Evolutionary conservation across 768 basidiomycete genomes (phyloP), one percentile per base, ranked within the genome.

Genomic region (Naganishia vaughanmartiniae): DNA sequence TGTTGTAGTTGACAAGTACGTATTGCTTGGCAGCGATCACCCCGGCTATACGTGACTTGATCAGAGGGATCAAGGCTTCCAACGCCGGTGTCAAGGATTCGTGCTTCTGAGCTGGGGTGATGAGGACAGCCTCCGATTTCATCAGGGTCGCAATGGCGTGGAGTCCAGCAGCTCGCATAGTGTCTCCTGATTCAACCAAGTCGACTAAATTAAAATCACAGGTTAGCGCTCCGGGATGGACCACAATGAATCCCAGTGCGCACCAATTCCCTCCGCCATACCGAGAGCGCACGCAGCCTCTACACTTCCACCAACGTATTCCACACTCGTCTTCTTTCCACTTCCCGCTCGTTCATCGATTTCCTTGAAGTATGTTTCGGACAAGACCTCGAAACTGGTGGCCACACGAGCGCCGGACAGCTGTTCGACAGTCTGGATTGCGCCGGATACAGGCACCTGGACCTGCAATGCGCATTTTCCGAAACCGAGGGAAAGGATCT

Each of bases 211-310:
- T 28, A 21, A 36, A 6, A 26, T 21, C 19, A 39, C 4, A 28
- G 7, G 6, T 45, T 26, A 54, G 19, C 24, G 26, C 15, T 26
- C 30, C 2, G 30, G 21, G 17, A 24, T 24, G 7, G 19, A 21
- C 17, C 12, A 26, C 17, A 7, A 10, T 30, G 14, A 17, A 17
- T 9, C n/a, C n/a, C 17, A 39, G 21, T n/a, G 84, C 88, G 76
- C 73, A 92, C 93, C 90, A 73, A 99, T 97, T 10, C 93, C 96
- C 81, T 99, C 96, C 6, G 96, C 95, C 72, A 98, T 84, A 0
- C 96, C 96, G 15, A 99, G 84, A 1, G 96, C 87, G 83, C 96
- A 99, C 45, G 96, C 96, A 10, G 95, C 96, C 82, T 99, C 96
- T 0, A 99, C 96, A 76, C 93, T 95, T 1, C 96, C 96, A 1